Evolutionary conservation across 2,329 filamentous ascomycete genomes (phyloP), one percentile per base, ranked within the genome.

Genomic region (Aspergillus pseudoviridinutans): DNA sequence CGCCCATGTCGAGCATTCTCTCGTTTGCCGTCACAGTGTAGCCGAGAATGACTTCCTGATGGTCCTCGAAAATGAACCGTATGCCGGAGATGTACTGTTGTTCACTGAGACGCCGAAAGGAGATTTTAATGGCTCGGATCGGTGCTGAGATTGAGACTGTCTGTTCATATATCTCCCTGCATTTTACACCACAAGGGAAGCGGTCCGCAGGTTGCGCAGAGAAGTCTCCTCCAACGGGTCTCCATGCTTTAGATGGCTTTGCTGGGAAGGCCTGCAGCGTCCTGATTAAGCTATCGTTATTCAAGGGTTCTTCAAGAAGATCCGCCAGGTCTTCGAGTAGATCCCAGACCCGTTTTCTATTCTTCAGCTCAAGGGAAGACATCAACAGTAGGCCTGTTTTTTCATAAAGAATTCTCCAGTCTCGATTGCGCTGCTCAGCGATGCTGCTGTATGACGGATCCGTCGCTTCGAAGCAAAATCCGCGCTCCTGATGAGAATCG

Each of bases 351-450:
- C 60, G 55, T 50, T 41, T 54, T 35, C 63, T 58, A 42, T 63
- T 63, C 51, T 53, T 54, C 44, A 64, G 41, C 41, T 53, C 50
- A 12, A 42, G 46, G 1, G 52, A 54, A 9, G 59, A 44, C 3
- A 41, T 27, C 20, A 49, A 12, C 9, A n/a, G 54, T 25, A 52
- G 12, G 22, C 51, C 41, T n/a, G 60, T 63, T 42, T 51, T 55
- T n/a, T 64, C 29, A 42, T 64, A 65, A 25, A 65, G 47, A 8
- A 46, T 41, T 54, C 56, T 64, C 64, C 63, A 66, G 29, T 79
- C 57, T 9, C 60, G 58, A 38, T 32, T 22, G 25, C 57, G 44
- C 24, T 52, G 32, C 17, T 51, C 35, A 2, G 42, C 6, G 17
- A 38, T 25, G 6, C 50, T 27, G n/a, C 42, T 54, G 46, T 50